Conservation (phyloP, 805 yeast genomes). For the Lipomyces sp. region DNA sequence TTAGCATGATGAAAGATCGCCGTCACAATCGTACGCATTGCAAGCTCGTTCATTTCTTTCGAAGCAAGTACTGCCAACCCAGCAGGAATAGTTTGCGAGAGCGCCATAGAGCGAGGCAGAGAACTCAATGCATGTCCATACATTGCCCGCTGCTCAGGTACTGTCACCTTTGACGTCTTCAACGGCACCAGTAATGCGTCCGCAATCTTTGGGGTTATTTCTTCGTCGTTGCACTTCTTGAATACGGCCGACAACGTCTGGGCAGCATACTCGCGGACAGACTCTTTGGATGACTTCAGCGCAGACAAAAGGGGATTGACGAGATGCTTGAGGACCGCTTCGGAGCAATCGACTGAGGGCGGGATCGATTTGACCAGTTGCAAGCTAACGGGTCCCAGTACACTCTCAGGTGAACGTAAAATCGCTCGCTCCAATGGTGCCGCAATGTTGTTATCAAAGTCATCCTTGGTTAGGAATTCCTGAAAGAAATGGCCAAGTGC, state of each 20-base stretch:
- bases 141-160: constrained; percentile 67
- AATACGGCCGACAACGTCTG: constrained; percentile 46
- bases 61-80: constrained; percentile 57
- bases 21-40: constrained; percentile 56
- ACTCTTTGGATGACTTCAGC: constrained; percentile 71
- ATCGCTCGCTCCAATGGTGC: constrained; percentile 75
- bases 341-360: constrained; percentile 51
- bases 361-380: constrained; percentile 51
- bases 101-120: constrained; percentile 42
- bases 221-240: constrained; percentile 41
- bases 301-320: constrained; percentile 57
- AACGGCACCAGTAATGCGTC: constrained; percentile 62
- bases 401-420: constrained; percentile 76
- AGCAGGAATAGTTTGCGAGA: constrained; percentile 50
- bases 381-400: constrained; percentile 61
- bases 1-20: constrained; percentile 57
- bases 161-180: constrained; percentile 60
- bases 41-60: constrained; percentile 77
- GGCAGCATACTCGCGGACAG: constrained; percentile 59
- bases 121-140: constrained; percentile 53
- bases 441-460: constrained; percentile 50
- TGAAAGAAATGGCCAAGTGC: constrained; percentile 53
- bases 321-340: constrained; percentile 52
- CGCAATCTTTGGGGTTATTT: constrained; percentile 47
- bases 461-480: constrained; percentile 50